A percentile compares a stretch with the other conserved stretches of the same genome.
phyloP scores from a whole-genome alignment of 1,284 basidiomycete species.

The Takashimella koratensis region DNA sequence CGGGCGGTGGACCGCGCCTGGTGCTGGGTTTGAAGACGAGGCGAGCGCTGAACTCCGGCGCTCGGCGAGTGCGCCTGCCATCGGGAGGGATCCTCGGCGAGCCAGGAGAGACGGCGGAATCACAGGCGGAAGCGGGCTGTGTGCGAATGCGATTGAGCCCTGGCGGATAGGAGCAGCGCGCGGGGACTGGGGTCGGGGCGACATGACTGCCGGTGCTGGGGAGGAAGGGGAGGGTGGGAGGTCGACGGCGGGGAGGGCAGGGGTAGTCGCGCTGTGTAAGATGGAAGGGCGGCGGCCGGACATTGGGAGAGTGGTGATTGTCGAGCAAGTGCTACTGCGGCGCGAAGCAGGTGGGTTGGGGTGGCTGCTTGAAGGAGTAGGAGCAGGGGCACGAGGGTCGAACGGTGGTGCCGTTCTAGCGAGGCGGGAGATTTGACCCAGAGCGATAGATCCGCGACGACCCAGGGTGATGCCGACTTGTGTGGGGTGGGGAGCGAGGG shows the following conservation, averaged over 20 bases:
- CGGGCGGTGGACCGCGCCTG: background rate
- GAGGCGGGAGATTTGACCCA: slow-evolving; percentile 13
- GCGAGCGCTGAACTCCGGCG: slow-evolving; percentile 7
- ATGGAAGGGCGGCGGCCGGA: slow-evolving; percentile 16
- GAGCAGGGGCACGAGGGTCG: background rate
- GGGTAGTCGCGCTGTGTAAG: slow-evolving; percentile 10
- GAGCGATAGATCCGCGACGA: slow-evolving; percentile 14
- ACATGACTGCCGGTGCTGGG: background rate
- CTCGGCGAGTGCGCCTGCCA: slow-evolving; percentile 14
- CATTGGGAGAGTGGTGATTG: slow-evolving; percentile 12
- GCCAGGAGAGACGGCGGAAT: slow-evolving; percentile 29
- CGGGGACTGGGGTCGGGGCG: background rate
- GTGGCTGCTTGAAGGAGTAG: background rate
- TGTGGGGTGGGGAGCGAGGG: slow-evolving; percentile 1
- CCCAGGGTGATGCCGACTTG: slow-evolving; percentile 1
- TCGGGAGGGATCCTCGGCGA: slow-evolving; percentile 20
- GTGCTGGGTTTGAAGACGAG: slow-evolving; percentile 4
- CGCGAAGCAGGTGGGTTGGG: slow-evolving; percentile 10
- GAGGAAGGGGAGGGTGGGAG: background rate
- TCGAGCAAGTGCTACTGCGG: slow-evolving; percentile 15
- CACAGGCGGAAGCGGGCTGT: slow-evolving; percentile 19
- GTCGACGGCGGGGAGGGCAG: background rate
- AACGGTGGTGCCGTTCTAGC: background rate
- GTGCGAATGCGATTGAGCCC: slow-evolving; percentile 20
- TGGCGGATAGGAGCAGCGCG: background rate